phyloP scores from a whole-genome alignment of 352 stramenopile genomes.

The Thalassiosira hispida region DNA sequence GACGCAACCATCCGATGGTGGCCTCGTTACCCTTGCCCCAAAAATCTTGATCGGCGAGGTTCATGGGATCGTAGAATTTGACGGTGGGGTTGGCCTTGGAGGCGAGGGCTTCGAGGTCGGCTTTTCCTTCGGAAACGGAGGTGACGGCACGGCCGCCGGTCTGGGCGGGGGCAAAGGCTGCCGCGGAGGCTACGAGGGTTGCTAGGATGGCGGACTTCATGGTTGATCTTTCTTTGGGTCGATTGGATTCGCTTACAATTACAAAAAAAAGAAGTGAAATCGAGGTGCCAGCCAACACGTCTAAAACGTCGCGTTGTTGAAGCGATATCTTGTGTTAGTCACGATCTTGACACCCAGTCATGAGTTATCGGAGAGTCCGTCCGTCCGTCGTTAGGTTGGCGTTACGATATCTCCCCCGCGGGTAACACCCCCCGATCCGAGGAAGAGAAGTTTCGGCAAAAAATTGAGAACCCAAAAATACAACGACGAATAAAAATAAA shows the following conservation, averaged over 20 bases:
- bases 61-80: slow-evolving; percentile 78
- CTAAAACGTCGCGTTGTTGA: slow-evolving; percentile 6
- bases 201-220: slow-evolving; percentile 51
- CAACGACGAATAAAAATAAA: no score
- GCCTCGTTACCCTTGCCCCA: slow-evolving; percentile 69
- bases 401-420: no score
- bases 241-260: no score
- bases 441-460: no score
- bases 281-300: background rate
- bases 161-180: slow-evolving; percentile 46
- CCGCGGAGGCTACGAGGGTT: slow-evolving; percentile 39
- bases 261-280: no score
- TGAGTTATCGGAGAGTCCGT: no score
- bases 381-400: no score
- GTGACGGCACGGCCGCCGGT: slow-evolving; percentile 15
- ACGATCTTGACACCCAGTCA: no score
- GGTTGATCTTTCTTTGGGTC: no score
- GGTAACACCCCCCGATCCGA: no score
- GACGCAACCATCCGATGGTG: slow-evolving; percentile 69
- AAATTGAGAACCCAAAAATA: no score
- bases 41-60: slow-evolving; percentile 65
- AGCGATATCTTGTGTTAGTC: no score
- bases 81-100: slow-evolving; percentile 66
- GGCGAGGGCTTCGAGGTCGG: slow-evolving; percentile 69
- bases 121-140: slow-evolving; percentile 42